These are phyloP conservation scores for Trichoderma orchidacearum DNA, from an alignment of 495 filamentous ascomycete genomes.

Conservation along the genomic window DNA sequence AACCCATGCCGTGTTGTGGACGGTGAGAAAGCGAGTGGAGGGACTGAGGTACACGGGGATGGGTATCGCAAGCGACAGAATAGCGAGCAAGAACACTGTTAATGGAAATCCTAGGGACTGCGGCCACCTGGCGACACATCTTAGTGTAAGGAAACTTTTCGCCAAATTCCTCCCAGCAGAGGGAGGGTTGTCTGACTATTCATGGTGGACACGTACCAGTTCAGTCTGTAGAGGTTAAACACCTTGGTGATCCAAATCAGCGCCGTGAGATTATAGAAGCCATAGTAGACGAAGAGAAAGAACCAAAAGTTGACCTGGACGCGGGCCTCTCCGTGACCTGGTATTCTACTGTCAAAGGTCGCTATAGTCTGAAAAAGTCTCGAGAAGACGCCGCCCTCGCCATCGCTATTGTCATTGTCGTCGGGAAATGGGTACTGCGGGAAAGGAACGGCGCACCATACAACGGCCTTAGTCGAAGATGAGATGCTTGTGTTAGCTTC, in stretches of 20 bases:
- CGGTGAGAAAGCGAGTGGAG: constrained; percentile 29
- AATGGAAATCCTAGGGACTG: constrained; percentile 41
- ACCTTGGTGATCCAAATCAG: constrained; percentile 56
- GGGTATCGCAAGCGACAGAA: constrained; percentile 37
- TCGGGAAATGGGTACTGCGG: constrained; percentile 40
- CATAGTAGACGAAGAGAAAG: constrained; percentile 52
- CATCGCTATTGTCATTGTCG: constrained; percentile 15
- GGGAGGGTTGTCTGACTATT: too few species aligned
- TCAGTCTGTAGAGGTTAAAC: constrained; percentile 52
- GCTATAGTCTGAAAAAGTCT: background rate
- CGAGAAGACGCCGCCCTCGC: background rate
- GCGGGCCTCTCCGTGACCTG: constrained; percentile 44
- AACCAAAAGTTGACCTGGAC: constrained; percentile 56
- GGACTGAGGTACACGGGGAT: constrained; percentile 43
- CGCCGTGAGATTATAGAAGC: constrained; percentile 48
- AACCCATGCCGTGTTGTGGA: constrained; percentile 50
- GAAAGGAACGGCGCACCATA: constrained; percentile 48
- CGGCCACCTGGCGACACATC: constrained; percentile 35
- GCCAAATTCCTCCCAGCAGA: too few species aligned
- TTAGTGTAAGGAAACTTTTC: too few species aligned
- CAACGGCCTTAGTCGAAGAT: constrained; percentile 35
- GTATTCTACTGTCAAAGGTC: constrained; percentile 20
- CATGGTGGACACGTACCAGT: too few species aligned
- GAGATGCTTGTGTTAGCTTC: background rate
- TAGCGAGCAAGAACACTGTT: constrained; percentile 40